A percentile compares a stretch with the other conserved stretches of the same genome.
Conservation (phyloP, 2,329 filamentous ascomycete species). For the Nemania bipapillata region DNA sequence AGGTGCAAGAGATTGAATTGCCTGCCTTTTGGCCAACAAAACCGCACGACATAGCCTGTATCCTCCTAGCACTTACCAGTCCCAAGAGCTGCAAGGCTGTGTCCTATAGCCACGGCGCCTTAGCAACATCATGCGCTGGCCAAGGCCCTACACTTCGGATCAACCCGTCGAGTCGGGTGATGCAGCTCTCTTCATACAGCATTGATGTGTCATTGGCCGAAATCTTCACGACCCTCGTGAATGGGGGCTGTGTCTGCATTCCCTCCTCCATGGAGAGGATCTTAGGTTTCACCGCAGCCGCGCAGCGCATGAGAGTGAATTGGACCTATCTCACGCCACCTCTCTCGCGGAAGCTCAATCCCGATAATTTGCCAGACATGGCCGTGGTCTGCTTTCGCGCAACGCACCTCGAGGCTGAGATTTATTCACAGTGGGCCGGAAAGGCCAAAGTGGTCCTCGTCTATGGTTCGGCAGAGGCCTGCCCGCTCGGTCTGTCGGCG, state of each 20-base stretch:
- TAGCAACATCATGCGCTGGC: constrained; percentile 65
- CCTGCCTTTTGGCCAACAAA: constrained; percentile 50
- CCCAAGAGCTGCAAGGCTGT: constrained; percentile 69
- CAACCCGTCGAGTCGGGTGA: constrained; percentile 63
- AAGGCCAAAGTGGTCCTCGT: constrained; percentile 61
- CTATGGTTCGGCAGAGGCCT: constrained; percentile 64
- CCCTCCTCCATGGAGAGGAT: constrained; percentile 58
- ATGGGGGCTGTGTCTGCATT: constrained; percentile 64
- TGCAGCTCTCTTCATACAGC: constrained; percentile 68
- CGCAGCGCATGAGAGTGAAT: constrained; percentile 57
- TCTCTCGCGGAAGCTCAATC: constrained; percentile 55
- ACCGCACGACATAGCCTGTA: constrained; percentile 65
- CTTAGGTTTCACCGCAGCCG: constrained; percentile 56
- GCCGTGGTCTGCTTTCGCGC: constrained; percentile 56
- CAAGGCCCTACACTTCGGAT: constrained; percentile 64
- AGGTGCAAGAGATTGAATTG: constrained; percentile 47
- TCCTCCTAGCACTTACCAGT: constrained; percentile 69
- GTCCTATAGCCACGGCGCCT: constrained; percentile 69
- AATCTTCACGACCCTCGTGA: constrained; percentile 62
- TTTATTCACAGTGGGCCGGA: constrained; percentile 59
- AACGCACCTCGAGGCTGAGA: constrained; percentile 62
- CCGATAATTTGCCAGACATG: constrained; percentile 46
- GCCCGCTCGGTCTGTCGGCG: constrained; percentile 63
- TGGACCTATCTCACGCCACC: constrained; percentile 63
- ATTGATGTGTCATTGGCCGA: constrained; percentile 66